Conservation (phyloP, 108 stramenopile genomes). For the Chaetoceros tenuissimus region DNA sequence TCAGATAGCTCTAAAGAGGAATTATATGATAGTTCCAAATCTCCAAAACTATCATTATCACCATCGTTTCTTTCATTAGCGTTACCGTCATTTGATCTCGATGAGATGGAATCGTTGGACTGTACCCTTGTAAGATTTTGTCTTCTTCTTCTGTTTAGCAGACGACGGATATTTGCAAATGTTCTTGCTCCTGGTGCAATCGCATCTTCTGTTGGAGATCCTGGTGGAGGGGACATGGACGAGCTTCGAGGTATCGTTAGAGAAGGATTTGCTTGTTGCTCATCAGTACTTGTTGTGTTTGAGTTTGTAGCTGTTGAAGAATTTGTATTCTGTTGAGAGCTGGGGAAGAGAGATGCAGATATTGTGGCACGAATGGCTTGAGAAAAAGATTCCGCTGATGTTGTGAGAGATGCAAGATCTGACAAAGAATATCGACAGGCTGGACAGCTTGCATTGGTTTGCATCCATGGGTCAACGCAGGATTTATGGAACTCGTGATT, state of each 20-base stretch:
- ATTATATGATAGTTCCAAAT: background rate
- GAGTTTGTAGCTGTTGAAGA: background rate
- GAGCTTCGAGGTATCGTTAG: background rate
- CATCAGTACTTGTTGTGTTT: background rate
- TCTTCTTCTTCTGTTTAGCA: no score
- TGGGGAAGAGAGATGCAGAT: background rate
- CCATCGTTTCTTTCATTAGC: background rate
- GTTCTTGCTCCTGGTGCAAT: background rate
- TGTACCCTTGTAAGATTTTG: background rate
- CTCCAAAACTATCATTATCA: background rate
- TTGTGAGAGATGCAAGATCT: background rate
- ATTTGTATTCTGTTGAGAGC: no score
- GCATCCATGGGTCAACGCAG: conserved; percentile 42
- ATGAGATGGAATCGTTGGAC: background rate
- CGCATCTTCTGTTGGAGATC: background rate
- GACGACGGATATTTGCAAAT: background rate
- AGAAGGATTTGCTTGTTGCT: background rate
- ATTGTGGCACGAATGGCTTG: background rate
- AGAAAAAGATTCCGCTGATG: background rate
- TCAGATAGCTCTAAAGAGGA: background rate
- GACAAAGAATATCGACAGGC: conserved; percentile 13
- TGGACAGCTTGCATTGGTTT: conserved; percentile 19
- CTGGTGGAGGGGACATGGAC: no score
- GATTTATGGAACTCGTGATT: conserved; percentile 36
- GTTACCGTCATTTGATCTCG: background rate